A percentile compares a stretch with the other conserved stretches of the same genome.
phyloP scores from a whole-genome alignment of 1,284 basidiomycete genomes.

The Volvariella surrecta region DNA sequence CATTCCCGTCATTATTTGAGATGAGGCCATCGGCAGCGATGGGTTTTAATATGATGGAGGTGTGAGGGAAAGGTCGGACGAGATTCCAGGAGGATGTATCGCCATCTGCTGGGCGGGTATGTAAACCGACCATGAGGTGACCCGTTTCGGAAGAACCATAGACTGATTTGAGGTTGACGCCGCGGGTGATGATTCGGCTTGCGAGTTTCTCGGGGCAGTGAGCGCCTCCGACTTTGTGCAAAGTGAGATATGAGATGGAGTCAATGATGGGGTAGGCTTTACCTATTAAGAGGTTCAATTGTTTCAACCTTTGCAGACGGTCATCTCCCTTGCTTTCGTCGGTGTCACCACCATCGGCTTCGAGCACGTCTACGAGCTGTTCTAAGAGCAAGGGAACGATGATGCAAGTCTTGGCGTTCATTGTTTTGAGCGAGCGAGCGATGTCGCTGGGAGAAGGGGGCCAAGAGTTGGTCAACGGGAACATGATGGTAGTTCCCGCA shows the following conservation, averaged over 20 bases:
- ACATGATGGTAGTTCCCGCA: conserved; percentile 10
- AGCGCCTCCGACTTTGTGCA: conserved; percentile 9
- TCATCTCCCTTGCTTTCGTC: too few species aligned
- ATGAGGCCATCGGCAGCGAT: background rate
- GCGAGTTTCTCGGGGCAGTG: conserved; percentile 11
- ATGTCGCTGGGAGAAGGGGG: conserved; percentile 11
- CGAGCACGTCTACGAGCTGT: conserved; percentile 7
- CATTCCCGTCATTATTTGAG: background rate
- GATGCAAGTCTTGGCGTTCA: conserved; percentile 8
- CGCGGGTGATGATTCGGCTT: conserved; percentile 5
- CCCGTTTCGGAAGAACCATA: conserved; percentile 11
- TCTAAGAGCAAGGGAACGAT: conserved; percentile 11
- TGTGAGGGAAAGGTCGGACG: conserved; percentile 11
- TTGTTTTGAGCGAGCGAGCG: conserved; percentile 5
- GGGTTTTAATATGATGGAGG: conserved; percentile 11
- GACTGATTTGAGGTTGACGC: conserved; percentile 11
- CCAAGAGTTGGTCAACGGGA: conserved; percentile 11
- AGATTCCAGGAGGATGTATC: conserved; percentile 9
- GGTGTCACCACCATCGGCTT: background rate
- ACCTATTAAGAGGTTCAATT: conserved; percentile 9
- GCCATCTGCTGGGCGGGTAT: conserved; percentile 4
- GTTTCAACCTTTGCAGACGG: too few species aligned
- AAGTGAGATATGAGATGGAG: background rate
- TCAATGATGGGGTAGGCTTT: background rate
- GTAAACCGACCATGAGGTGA: conserved; percentile 11